These are phyloP conservation scores for Bjerkandera adusta DNA, from an alignment of 1,284 basidiomycete genomes.

Conservation along the genomic window DNA sequence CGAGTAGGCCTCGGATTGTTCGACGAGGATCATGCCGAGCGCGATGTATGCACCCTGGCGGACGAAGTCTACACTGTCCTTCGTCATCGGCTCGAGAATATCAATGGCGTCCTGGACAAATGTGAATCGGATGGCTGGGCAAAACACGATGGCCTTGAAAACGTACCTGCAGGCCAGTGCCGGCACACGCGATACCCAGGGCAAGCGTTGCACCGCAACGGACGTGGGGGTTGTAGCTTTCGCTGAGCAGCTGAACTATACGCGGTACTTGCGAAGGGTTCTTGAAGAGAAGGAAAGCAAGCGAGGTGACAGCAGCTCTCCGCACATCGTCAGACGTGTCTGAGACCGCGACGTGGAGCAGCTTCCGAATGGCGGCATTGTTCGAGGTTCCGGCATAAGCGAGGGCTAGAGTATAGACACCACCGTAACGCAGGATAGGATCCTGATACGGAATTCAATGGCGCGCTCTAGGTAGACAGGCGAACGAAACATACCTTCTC, in stretches of 20 bases:
- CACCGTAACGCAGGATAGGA: conserved; percentile 92
- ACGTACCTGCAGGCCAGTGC: conserved; percentile 85
- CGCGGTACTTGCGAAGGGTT: conserved; percentile 92
- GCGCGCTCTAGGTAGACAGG: conserved; percentile 9
- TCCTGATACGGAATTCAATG: conserved; percentile 52
- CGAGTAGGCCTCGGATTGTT: conserved; percentile 88
- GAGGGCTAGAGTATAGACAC: conserved; percentile 91
- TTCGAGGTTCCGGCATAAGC: conserved; percentile 95
- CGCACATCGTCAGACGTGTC: conserved; percentile 97
- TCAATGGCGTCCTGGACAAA: conserved; percentile 79
- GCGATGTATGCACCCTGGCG: conserved; percentile 96
- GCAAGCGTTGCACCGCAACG: conserved; percentile 94
- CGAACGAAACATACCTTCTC: conserved; percentile 83
- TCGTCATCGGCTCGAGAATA: conserved; percentile 95
- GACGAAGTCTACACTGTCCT: conserved; percentile 95
- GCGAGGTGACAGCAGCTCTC: conserved; percentile 89
- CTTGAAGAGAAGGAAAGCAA: conserved; percentile 95
- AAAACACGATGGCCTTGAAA: conserved; percentile 18
- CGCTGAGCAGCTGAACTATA: conserved; percentile 91
- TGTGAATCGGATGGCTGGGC: background rate
- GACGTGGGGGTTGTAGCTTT: conserved; percentile 99
- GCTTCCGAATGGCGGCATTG: conserved; percentile 86
- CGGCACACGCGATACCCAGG: conserved; percentile 93
- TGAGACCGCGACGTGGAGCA: conserved; percentile 93
- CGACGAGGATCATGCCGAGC: conserved; percentile 93